Evolutionary conservation across 140 eudicot genomes (phyloP), one percentile per base, ranked within the genome.

Genomic region (Erigeron philadelphicus): DNA sequence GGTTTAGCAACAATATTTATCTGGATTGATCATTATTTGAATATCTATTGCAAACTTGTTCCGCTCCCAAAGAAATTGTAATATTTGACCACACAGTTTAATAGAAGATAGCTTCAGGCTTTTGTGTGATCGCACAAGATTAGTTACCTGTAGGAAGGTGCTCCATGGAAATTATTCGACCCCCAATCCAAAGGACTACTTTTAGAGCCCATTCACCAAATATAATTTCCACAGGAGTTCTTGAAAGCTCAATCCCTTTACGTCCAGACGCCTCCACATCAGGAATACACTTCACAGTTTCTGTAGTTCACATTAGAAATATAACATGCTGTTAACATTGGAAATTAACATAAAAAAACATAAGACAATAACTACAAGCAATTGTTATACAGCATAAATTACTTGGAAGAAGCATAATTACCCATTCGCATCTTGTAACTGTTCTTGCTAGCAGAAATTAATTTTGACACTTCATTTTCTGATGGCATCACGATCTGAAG

Each of bases 181-280:
- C 97, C 58, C 97, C 97, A 61, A 90, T 84, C 97, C 97, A 90
- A 61, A 92, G 95, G 49, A 90, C 95, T 54, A 90, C 88, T 81
- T 87, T 90, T 31, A 90, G 86, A 63, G 56, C 81, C 97, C 97
- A 90, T 67, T 83, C 89, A 67, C 89, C 95, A 61, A 80, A 45
- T 78, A 79, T 82, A 57, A 90, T 54, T 64, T 81, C 95, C 65
- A 90, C 80, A 19, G 95, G 93, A 64, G 86, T 79, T 68, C 65
- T 66, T 49, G 88, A 87, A 64, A 90, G 86, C 73, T 87, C 95
- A 18, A 82, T 45, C 66, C 97, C 95, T 54, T 87, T 85, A 61
- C 68, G 80, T 49, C 87, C 90, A 64, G 81, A 48, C 11, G 61
- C 78, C 57, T 72, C 86, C 75, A 66, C 71, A 18, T 90, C 95